Conservation (phyloP, 1,284 basidiomycete species). For the Gomphus sp. region DNA sequence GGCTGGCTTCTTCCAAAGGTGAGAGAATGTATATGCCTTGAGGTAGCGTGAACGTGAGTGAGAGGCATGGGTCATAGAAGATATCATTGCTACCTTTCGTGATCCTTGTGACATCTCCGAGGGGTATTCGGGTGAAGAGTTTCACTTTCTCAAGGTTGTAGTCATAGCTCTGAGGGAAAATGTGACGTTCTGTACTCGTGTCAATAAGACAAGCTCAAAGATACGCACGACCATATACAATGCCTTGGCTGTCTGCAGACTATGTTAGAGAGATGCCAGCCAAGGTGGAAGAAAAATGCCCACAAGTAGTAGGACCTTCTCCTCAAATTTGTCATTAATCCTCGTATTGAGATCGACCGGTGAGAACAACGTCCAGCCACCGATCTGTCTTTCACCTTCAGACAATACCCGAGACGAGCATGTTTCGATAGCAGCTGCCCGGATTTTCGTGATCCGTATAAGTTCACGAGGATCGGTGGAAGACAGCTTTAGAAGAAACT, state of each 20-base stretch:
- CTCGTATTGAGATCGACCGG: constrained; percentile 69
- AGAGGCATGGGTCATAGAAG: background rate
- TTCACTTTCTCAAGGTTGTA: constrained; percentile 88
- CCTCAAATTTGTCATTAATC: constrained; percentile 76
- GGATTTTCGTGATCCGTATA: constrained; percentile 77
- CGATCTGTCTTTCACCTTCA: constrained; percentile 73
- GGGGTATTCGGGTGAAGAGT: constrained; percentile 80
- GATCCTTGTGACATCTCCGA: constrained; percentile 77
- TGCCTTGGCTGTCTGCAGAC: constrained; percentile 46
- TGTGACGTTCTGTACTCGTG: background rate
- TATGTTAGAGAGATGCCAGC: background rate
- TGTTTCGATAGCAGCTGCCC: constrained; percentile 85
- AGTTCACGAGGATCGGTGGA: constrained; percentile 87
- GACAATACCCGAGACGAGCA: constrained; percentile 72
- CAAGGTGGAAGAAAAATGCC: background rate
- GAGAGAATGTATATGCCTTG: constrained; percentile 85
- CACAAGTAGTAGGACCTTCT: constrained; percentile 86
- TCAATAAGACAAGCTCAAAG: background rate
- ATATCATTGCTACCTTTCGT: constrained; percentile 54
- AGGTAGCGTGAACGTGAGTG: background rate
- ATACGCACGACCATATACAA: constrained; percentile 58
- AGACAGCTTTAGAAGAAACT: constrained; percentile 80
- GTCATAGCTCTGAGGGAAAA: constrained; percentile 62
- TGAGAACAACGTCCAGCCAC: constrained; percentile 89
- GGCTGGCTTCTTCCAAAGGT: constrained; percentile 80